These are phyloP conservation scores for Euphorbia celastroides DNA, from an alignment of 441 rosid genomes.

Conservation along the genomic window DNA sequence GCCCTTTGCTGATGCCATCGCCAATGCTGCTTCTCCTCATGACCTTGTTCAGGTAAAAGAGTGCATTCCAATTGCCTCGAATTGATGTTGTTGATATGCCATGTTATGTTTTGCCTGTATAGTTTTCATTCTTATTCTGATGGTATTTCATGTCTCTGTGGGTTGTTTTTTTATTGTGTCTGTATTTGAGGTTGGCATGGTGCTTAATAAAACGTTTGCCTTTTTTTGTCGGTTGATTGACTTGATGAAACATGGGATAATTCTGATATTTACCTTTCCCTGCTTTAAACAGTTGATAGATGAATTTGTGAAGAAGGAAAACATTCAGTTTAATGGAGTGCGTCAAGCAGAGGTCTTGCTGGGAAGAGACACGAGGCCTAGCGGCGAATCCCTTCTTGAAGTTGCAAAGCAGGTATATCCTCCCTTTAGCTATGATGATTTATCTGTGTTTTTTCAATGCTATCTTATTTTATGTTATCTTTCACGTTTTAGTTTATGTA, in stretches of 20 bases:
- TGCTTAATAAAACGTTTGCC: background rate
- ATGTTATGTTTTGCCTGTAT: background rate
- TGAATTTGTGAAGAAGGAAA: constrained; percentile 60
- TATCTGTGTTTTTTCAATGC: background rate
- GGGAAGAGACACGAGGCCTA: constrained; percentile 94
- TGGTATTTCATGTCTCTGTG: background rate
- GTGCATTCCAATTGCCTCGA: background rate
- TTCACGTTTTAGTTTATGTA: background rate
- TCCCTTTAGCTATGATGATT: background rate
- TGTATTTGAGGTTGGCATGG: background rate
- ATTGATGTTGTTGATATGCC: background rate
- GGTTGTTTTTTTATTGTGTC: background rate
- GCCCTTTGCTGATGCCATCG: constrained; percentile 81
- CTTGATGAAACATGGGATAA: background rate
- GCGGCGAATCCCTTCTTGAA: constrained; percentile 79
- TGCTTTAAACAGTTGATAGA: constrained; percentile 40
- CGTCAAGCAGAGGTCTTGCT: constrained; percentile 49
- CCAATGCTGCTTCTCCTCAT: constrained; percentile 51
- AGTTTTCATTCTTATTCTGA: background rate
- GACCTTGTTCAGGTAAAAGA: constrained; percentile 40
- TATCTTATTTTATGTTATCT: constrained; percentile 1
- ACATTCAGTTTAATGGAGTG: constrained; percentile 42
- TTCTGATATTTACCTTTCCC: background rate
- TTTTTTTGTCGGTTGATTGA: background rate
- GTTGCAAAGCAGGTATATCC: constrained; percentile 57